A percentile compares a stretch with the other conserved stretches of the same genome.
Evolutionary conservation across 805 yeast species (phyloP).

Genomic region (Dipodascopsis tothii): DNA sequence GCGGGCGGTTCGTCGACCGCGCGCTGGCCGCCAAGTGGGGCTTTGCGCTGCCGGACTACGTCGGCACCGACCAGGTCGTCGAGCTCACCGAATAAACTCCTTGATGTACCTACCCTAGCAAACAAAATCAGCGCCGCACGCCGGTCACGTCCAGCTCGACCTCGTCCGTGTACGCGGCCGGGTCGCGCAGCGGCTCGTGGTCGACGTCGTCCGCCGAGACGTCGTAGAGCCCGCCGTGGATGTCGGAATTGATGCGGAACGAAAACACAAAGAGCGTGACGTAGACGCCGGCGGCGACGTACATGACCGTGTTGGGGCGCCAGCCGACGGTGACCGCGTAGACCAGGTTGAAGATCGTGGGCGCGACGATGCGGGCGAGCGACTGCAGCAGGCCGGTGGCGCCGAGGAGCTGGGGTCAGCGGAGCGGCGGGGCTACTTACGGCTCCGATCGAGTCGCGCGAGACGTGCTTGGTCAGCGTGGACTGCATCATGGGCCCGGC

Average conservation of each 20-base stretch:
- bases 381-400: conserved; percentile 17
- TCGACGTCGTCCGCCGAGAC: neutral
- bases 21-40: conserved; percentile 66
- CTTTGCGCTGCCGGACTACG: conserved; percentile 56
- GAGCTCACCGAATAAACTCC: neutral
- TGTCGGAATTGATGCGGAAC: conserved; percentile 9
- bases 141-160: no score
- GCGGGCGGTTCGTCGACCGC: conserved; percentile 76
- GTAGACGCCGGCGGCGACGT: conserved; percentile 1
- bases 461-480: conserved; percentile 18
- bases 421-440: neutral
- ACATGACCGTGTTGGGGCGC: conserved; percentile 12
- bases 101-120: neutral
- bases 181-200: neutral
- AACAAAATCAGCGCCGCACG: neutral
- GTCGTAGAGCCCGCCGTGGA: conserved; percentile 18
- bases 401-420: conserved; percentile 8
- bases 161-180: no score
- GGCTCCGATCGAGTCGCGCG: conserved; percentile 17
- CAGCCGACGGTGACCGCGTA: conserved; percentile 20
- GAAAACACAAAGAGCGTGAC: conserved; percentile 1
- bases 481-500: conserved; percentile 21
- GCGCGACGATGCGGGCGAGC: conserved; percentile 17
- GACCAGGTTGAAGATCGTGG: conserved; percentile 12
- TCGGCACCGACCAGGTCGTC: conserved; percentile 48